phyloP scores from a whole-genome alignment of 176 grass and related monocot species.

The Puya raimondii region DNA sequence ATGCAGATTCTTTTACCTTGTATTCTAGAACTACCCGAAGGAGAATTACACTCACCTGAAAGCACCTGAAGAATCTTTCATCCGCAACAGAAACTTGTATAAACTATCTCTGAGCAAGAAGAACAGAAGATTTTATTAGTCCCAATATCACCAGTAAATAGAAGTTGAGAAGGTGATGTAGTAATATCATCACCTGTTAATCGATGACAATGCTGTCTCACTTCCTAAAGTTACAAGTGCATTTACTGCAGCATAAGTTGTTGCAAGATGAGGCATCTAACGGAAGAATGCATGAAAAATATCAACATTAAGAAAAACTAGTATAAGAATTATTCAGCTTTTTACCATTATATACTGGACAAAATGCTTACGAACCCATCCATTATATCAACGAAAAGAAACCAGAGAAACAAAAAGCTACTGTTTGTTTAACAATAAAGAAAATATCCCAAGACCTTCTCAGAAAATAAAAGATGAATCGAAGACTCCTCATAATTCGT shows the following conservation, averaged over 20 bases:
- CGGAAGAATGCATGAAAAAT: neutral
- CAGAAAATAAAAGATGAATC: too few species aligned
- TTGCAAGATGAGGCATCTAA: conserved; percentile 94
- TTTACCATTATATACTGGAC: neutral
- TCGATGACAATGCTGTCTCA: conserved; percentile 68
- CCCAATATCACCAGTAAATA: conserved; percentile 7
- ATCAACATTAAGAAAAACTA: conserved; percentile 12
- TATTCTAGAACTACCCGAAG: conserved; percentile 10
- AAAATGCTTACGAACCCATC: neutral
- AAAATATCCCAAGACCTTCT: too few species aligned
- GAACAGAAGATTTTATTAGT: conserved; percentile 11
- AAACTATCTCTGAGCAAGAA: conserved; percentile 47
- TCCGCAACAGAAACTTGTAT: conserved; percentile 59
- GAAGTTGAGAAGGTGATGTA: conserved; percentile 8
- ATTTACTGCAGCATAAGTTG: conserved; percentile 94
- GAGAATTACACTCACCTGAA: conserved; percentile 49
- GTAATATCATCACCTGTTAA: conserved; percentile 62
- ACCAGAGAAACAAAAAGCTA: neutral
- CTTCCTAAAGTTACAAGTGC: conserved; percentile 73
- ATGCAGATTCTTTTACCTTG: neutral
- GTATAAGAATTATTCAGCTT: conserved; percentile 12
- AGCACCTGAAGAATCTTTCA: conserved; percentile 85
- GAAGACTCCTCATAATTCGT: too few species aligned
- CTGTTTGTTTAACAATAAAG: too few species aligned
- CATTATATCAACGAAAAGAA: neutral